Base-by-base conservation (phyloP, 768 basidiomycete genomes). In the Grammothele lineata region DNA sequence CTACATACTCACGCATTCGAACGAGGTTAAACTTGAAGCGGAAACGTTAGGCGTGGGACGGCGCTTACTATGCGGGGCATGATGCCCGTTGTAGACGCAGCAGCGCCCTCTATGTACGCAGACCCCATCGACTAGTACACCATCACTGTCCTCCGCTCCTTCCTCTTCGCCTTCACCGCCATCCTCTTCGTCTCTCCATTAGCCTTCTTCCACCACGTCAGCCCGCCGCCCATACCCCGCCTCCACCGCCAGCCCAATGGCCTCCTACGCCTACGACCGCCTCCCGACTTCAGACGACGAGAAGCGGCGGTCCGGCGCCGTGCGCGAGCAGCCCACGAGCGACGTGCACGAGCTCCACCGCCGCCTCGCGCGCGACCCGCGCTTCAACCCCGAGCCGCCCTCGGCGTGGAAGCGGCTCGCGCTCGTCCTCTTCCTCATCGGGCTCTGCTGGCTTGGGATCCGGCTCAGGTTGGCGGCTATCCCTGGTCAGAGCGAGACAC, bases 381-480 rank as follows among this genome's bases (percentile, higher is more conserved):
- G 74, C 37, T 80, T 80, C 62, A 68, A 73, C 51, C 66, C 68
- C n/a, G 74, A 71, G 1, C 65, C 74, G 15, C 77, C 78, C 6
- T 66, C 77, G 3, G 62, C 66, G 34, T 80, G 72, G 71, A 77
- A 77, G 53, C 73, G 80, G 35, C 66, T 69, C 8, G 67, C 70
- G 4, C 59, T 81, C 39, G 44, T 82, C 25, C 2, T 71, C 9
- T 69, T 72, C 51, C 51, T 80, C 36, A 39, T 69, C 3, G 50
- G 61, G 43, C 54, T 74, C 53, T 68, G 74, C 56, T 75, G 67
- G 67, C 51, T 72, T 17, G 67, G 66, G 11, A 62, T 72, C 40
- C 45, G 48, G 23, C 19, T 66, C 27, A 60, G 62, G 27, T 45
- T 49, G 24, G 27, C 42, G 26, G 34, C 40, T 15, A 25, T 33